Evolutionary conservation across 495 filamentous ascomycete genomes (phyloP).

Genomic region (Cryomyces minteri): DNA sequence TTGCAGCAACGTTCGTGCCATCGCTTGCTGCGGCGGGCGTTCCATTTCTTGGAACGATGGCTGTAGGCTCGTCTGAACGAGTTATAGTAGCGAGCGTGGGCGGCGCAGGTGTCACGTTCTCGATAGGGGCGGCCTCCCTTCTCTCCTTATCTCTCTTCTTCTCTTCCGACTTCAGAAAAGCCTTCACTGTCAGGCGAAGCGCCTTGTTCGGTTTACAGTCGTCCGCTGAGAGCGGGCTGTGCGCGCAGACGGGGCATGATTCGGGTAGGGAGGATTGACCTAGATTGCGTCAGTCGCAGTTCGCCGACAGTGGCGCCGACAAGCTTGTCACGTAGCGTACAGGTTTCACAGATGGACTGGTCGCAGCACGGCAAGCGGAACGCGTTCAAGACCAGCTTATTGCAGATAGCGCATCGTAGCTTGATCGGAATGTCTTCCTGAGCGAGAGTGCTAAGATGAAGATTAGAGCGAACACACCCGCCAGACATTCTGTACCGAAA

Average conservation of each 20-base stretch:
- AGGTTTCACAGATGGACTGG: conserved; percentile 79
- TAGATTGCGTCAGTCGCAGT: conserved; percentile 15
- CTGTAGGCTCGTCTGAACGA: too few species aligned
- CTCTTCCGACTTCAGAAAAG: conserved; percentile 71
- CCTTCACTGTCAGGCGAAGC: conserved; percentile 71
- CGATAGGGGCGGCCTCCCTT: conserved; percentile 2
- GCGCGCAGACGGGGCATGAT: conserved; percentile 83
- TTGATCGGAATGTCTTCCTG: conserved; percentile 85
- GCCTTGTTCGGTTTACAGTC: conserved; percentile 81
- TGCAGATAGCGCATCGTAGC: conserved; percentile 85
- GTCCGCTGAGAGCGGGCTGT: conserved; percentile 65
- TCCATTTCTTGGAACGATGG: too few species aligned
- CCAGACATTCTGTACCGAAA: too few species aligned
- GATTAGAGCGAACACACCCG: too few species aligned
- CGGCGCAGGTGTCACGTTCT: conserved; percentile 24
- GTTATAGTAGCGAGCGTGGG: too few species aligned
- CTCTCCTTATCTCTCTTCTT: conserved; percentile 61
- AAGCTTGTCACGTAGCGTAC: conserved; percentile 31
- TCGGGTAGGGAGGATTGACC: conserved; percentile 61
- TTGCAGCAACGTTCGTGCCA: too few species aligned
- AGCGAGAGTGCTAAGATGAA: conserved; percentile 41
- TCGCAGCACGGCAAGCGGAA: conserved; percentile 90
- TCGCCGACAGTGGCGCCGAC: not conserved
- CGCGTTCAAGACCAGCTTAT: conserved; percentile 75
- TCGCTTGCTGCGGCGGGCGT: too few species aligned